phyloP scores from a whole-genome alignment of 345 rosid genomes.

The Brassica incana region DNA sequence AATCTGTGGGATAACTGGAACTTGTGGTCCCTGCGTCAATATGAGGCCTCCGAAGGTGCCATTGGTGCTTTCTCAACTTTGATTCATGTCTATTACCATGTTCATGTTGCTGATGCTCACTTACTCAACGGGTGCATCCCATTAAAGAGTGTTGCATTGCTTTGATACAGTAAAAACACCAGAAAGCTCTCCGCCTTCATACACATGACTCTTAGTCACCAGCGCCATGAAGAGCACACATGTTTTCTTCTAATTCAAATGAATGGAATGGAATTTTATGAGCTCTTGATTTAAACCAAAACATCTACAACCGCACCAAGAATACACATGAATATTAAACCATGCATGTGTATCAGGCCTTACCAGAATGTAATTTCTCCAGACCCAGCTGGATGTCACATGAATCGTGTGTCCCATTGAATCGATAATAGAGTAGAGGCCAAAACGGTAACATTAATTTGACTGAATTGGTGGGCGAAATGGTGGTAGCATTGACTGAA shows the following conservation, averaged over 20 bases:
- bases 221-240: no score
- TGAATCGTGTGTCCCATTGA: conserved; percentile 75
- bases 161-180: conserved; percentile 72
- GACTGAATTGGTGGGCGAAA: no score
- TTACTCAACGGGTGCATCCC: conserved; percentile 40
- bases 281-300: no score
- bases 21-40: conserved; percentile 21
- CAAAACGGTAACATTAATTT: no score
- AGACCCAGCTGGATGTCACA: conserved; percentile 51
- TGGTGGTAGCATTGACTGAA: no score
- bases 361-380: conserved; percentile 72
- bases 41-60: conserved; percentile 62
- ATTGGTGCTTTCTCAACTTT: conserved; percentile 53
- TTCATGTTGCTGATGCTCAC: conserved; percentile 36
- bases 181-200: conserved; percentile 57
- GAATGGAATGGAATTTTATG: no score
- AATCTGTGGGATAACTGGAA: conserved; percentile 44
- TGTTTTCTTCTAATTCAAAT: no score
- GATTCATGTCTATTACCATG: conserved; percentile 40
- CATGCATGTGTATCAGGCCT: not conserved
- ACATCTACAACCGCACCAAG: no score
- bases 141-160: conserved; percentile 62
- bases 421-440: conserved; percentile 46
- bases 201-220: no score
- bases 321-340: not conserved